phyloP scores from a whole-genome alignment of 2,329 filamentous ascomycete species.

The Fusarium vanettenii region DNA sequence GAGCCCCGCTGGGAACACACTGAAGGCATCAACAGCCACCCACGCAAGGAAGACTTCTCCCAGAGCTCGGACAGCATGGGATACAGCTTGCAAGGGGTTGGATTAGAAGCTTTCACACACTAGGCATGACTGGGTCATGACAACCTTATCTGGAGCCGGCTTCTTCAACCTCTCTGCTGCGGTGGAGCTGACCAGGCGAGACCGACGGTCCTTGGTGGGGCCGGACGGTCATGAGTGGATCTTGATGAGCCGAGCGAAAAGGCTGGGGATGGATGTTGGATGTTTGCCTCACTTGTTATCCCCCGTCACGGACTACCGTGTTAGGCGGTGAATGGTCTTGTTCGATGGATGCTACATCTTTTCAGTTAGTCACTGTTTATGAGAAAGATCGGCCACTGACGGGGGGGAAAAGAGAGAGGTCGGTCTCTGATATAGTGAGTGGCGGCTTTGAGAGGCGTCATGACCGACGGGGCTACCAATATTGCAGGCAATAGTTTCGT shows the following conservation, averaged over 20 bases:
- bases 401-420: neutral
- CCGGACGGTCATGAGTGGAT: neutral
- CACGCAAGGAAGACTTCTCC: neutral
- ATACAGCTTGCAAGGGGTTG: neutral
- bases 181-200: neutral
- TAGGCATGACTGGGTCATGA: neutral
- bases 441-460: neutral
- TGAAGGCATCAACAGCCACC: neutral
- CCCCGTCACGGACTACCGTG: neutral
- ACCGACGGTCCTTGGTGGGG: neutral
- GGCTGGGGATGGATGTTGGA: neutral
- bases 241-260: neutral
- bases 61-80: neutral
- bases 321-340: neutral
- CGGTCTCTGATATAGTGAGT: neutral
- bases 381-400: neutral
- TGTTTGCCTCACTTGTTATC: neutral
- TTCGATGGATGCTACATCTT: neutral
- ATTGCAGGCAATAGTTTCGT: neutral
- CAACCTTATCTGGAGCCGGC: neutral
- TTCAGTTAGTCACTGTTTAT: neutral
- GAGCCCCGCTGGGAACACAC: neutral
- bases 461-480: neutral
- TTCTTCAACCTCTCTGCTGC: neutral
- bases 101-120: neutral